Conservation (phyloP, 805 yeast genomes). For the Saccharomyces jurei region DNA sequence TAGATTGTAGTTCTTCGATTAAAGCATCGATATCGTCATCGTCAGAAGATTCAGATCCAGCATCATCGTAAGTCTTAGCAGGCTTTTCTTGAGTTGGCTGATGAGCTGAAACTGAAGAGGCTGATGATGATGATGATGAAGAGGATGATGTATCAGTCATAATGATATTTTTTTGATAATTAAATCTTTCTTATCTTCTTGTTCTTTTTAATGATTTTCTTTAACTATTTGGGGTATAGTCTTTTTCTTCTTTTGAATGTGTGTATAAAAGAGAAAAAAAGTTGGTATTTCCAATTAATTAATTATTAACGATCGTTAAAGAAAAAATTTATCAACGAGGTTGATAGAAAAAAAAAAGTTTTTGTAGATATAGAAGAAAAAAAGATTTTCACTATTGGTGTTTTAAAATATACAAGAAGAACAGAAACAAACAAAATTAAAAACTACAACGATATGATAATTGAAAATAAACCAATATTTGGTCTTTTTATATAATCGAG, state of each 20-base stretch:
- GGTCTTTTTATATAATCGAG: background rate
- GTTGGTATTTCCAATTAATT: background rate
- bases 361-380: background rate
- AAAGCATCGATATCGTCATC: slow-evolving; percentile 67
- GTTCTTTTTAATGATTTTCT: background rate
- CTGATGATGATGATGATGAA: background rate
- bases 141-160: background rate
- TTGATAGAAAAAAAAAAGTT: background rate
- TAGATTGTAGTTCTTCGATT: slow-evolving; percentile 66
- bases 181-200: background rate
- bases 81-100: slow-evolving; percentile 7
- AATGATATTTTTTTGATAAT: background rate
- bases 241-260: background rate
- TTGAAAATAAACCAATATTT: background rate
- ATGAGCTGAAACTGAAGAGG: slow-evolving; percentile 3
- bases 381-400: background rate
- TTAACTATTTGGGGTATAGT: background rate
- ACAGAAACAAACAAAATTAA: background rate
- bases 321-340: background rate
- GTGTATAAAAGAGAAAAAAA: background rate
- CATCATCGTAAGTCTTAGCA: slow-evolving; percentile 1
- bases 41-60: slow-evolving; percentile 24
- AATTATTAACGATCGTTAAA: background rate
- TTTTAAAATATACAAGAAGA: background rate
- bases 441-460: background rate